Evolutionary conservation across 441 rosid genomes (phyloP).

Genomic region (Jatropha multifida): DNA sequence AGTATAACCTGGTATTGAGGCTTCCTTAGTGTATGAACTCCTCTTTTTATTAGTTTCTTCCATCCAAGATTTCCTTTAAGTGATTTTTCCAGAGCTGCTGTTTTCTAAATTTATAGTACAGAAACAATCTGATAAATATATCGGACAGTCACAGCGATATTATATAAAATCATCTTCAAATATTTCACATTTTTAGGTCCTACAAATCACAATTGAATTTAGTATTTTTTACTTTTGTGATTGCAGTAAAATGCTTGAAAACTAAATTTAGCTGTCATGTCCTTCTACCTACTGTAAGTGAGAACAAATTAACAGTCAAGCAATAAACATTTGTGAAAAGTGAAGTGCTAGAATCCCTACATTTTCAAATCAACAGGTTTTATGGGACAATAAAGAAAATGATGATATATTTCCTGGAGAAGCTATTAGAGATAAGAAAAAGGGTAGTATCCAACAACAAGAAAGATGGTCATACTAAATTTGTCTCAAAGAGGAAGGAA

Average conservation of each 20-base stretch:
- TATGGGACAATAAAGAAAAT: neutral
- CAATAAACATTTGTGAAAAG: neutral
- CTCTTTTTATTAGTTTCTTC: conserved; percentile 72
- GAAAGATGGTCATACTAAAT: neutral
- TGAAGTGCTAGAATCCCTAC: neutral
- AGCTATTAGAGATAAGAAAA: neutral
- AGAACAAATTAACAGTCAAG: neutral
- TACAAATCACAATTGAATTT: neutral
- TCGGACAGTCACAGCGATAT: neutral
- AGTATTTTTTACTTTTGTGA: too few relatives aligned
- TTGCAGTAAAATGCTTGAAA: neutral
- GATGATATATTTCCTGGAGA: neutral
- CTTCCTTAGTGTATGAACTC: conserved; percentile 58
- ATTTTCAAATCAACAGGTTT: neutral
- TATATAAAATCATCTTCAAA: neutral
- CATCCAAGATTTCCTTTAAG: conserved; percentile 55
- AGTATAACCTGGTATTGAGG: conserved; percentile 68
- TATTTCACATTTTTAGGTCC: neutral
- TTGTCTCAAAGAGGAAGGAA: neutral
- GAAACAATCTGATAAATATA: conserved; percentile 9
- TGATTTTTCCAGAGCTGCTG: conserved; percentile 55
- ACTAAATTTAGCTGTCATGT: neutral
- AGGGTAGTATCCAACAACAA: neutral
- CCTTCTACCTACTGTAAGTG: neutral
- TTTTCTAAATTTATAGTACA: conserved; percentile 42